Conservation (phyloP, 2,329 filamentous ascomycete species). For the Dendrostoma leiphaemia region DNA sequence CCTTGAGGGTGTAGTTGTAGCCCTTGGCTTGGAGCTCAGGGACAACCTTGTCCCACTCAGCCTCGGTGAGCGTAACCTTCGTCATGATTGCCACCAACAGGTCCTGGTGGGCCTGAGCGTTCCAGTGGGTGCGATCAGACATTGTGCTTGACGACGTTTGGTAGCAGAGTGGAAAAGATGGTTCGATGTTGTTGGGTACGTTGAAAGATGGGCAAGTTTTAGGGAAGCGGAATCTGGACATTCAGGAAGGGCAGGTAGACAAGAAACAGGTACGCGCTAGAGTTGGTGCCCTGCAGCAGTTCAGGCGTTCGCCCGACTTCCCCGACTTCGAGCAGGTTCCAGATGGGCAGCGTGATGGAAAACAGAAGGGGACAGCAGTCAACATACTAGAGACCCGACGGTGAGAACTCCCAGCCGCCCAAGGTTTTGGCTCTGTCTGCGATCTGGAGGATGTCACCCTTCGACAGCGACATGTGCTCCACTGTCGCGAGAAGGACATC, state of each 20-base stretch:
- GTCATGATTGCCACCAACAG: slow-evolving; percentile 37
- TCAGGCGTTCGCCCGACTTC: too few relatives aligned
- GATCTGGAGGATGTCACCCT: slow-evolving; percentile 24
- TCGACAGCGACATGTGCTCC: slow-evolving; percentile 33
- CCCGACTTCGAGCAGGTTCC: background rate
- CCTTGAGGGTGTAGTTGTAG: slow-evolving; percentile 38
- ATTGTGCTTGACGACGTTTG: too few relatives aligned
- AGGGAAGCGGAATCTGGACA: too few relatives aligned
- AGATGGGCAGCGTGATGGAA: background rate
- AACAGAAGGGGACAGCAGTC: background rate
- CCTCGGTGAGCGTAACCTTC: slow-evolving; percentile 16
- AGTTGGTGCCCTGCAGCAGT: too few relatives aligned
- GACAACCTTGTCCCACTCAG: slow-evolving; percentile 25
- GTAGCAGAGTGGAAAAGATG: too few relatives aligned
- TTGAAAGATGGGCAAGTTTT: too few relatives aligned
- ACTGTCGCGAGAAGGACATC: slow-evolving; percentile 42
- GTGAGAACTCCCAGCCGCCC: slow-evolving; percentile 25
- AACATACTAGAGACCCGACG: slow-evolving; percentile 24
- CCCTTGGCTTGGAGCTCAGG: slow-evolving; percentile 27
- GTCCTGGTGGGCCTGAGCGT: slow-evolving; percentile 20
- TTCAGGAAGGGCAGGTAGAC: too few relatives aligned
- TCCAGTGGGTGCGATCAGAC: slow-evolving; percentile 9
- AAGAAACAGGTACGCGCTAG: too few relatives aligned
- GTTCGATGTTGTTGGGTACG: too few relatives aligned
- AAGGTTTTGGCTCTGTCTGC: slow-evolving; percentile 19